Evolutionary conservation across 495 filamentous ascomycete genomes (phyloP), one percentile per base, ranked within the genome.

Genomic region (Podospora pseudoanserina): DNA sequence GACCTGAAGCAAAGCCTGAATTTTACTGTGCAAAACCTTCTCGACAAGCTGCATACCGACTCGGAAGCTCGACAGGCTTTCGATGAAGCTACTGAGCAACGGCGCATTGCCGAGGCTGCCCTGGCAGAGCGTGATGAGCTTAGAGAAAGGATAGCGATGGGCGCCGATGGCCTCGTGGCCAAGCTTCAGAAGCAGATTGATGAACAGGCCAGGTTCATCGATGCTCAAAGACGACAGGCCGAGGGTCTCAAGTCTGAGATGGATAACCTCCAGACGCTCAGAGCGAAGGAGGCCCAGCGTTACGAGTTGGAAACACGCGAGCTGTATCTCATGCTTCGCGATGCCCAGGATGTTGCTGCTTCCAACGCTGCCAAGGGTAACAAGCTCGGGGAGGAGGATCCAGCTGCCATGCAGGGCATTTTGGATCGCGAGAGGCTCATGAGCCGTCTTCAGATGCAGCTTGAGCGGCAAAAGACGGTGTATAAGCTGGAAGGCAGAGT

Each of bases 51-150:
- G 63, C 95, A 99, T 74, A 98, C 96, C 2, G 95, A 99, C 81
- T 91, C 90, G 1, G 95, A 99, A 79, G 96, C 95, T 60, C 86
- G 94, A 55, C 92, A 92, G 77, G 92, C 91, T 19, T 87, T 91
- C 39, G 95, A 97, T 81, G 95, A 99, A 75, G 91, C 95, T 9
- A 76, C 91, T 18, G 92, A 97, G 77, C 88, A 91, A 19, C 87
- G 94, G 32, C 92, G 97, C 73, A 90, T 97, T 69, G 95, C 95
- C 30, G 95, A 99, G 75, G 92, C 92, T 64, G 95, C 95, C 3
- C 91, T 98, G 73, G 93, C 95, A 23, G 95, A 99, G 79, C 87
- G 96, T 16, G 95, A 99, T 87, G 94, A 97, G 80, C 91, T 97
- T 91, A 90, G 86, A 73, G 87, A 91, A n/a, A 91, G 95, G 79